Base-by-base conservation (phyloP, 1,139 yeast genomes). In the Blastobotrys capitulatus region DNA sequence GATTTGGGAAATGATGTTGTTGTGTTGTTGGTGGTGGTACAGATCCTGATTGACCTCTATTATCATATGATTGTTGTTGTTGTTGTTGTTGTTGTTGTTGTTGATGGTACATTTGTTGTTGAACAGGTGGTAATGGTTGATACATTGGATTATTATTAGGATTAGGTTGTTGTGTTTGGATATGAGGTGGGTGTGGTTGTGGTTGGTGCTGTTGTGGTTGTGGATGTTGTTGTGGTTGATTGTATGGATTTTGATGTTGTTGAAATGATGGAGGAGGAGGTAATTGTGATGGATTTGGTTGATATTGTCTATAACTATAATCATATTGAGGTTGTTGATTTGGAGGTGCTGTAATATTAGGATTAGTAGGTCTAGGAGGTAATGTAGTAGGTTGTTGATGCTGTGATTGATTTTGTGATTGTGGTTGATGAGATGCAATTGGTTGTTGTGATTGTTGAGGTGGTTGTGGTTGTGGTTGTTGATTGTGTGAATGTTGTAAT, bases 131-230 rank as follows among this genome's bases (percentile, higher is more conserved):
- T 29, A 38, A 42, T 27, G 29, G 46, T 18, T 43, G 46, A 26
- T 48, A 57, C 35, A 50, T 51, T 22, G 52, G 60, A 43, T 47
- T 55, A 16, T 10, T 60, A 26, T 51, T 60, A 39, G 50, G 55
- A 10, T 41, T 18, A 16, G 29, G 22, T n/a, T 35, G 44, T 25
- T 20, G 29, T 7, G 27, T 20, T 20, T 41, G 37, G 26, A 13
- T 36, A 16, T 13, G 44, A 7, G 2, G 36, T 32, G 4, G 13
- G n/a, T 10, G 22, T n/a, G 36, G 44, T 25, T 20, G 29, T 7
- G 27, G 36, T 20, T 41, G 37, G 26, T 26, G 44, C 18, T 13
- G 44, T 10, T 9, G 36, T 32, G 4, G 13, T 10, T 22, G 12
- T 2, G 16, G 35, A 4, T 20, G 35, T 26, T 20, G 43, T 34